Conservation (phyloP, 495 filamentous ascomycete genomes). For the Venustampulla echinocandica region DNA sequence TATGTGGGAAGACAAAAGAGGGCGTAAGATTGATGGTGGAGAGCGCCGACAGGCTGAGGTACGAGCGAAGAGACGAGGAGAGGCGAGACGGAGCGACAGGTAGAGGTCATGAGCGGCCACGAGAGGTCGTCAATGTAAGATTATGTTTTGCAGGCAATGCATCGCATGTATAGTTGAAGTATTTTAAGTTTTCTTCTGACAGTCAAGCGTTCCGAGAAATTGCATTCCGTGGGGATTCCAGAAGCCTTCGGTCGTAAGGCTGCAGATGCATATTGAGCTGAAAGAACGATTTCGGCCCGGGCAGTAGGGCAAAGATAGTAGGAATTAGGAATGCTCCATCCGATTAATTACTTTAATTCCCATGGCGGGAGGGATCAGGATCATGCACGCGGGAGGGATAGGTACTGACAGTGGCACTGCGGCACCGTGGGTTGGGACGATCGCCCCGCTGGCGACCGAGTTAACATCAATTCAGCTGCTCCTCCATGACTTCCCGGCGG, state of each 20-base stretch:
- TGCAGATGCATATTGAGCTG: conserved; percentile 9
- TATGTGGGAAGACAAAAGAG: conserved; percentile 78
- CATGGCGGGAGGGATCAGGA: no score
- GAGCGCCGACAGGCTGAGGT: conserved; percentile 84
- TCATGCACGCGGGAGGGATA: no score
- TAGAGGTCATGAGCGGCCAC: no score
- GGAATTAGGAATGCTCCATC: neutral
- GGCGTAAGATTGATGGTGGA: conserved; percentile 91
- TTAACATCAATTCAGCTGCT: no score
- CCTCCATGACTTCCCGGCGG: no score
- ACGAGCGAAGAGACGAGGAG: conserved; percentile 50
- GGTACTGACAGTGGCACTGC: no score
- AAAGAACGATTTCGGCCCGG: neutral
- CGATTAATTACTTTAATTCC: neutral
- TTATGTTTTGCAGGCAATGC: conserved; percentile 11
- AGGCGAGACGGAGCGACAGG: conserved; percentile 15
- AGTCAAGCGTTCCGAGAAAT: no score
- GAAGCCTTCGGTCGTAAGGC: conserved; percentile 13
- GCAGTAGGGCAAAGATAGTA: neutral
- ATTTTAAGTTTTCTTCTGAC: no score
- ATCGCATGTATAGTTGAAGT: conserved; percentile 2
- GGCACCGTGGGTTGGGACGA: no score
- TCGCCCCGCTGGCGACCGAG: no score
- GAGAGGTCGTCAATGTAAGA: conserved; percentile 6
- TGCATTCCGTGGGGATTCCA: conserved; percentile 4